Percentiles rank a stretch among this genome's conserved stretches.
phyloP scores from a whole-genome alignment of 2,329 filamentous ascomycete genomes.

The Fusarium cicatricum region DNA sequence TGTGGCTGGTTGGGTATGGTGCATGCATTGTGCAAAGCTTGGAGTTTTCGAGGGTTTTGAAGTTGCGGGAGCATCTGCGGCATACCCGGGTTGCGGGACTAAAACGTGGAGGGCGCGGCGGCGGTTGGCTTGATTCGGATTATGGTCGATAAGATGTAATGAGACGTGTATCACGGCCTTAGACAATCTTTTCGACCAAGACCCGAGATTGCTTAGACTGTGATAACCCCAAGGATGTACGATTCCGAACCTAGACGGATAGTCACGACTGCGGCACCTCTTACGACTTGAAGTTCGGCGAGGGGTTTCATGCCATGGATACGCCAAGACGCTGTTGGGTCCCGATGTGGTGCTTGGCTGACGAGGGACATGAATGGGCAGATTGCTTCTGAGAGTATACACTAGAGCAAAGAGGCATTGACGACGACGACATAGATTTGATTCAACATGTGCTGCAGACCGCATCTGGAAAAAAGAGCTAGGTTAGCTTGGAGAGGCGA shows the following conservation, averaged over 20 bases:
- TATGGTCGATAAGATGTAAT: conserved; percentile 28
- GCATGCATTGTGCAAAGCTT: conserved; percentile 41
- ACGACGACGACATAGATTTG: conserved; percentile 4
- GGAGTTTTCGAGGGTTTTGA: conserved; percentile 37
- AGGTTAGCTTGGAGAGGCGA: neutral
- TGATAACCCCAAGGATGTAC: neutral
- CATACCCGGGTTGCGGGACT: conserved; percentile 29
- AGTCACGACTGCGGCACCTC: neutral
- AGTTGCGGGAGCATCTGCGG: conserved; percentile 35
- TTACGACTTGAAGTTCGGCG: neutral
- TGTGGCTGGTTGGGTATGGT: conserved; percentile 34
- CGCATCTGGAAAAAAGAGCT: neutral
- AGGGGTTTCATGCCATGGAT: neutral
- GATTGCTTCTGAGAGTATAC: neutral
- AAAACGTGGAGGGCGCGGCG: conserved; percentile 27
- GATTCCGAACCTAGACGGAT: neutral
- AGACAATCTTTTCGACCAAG: conserved; percentile 1
- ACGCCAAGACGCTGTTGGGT: neutral
- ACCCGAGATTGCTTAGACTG: neutral
- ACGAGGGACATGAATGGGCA: neutral
- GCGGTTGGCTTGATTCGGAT: conserved; percentile 19
- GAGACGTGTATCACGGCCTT: conserved; percentile 22
- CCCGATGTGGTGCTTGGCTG: neutral
- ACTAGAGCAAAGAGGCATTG: neutral
- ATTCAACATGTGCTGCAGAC: conserved; percentile 3